Conservation (phyloP, 768 basidiomycete species). For the Daedaleopsis nitida region DNA sequence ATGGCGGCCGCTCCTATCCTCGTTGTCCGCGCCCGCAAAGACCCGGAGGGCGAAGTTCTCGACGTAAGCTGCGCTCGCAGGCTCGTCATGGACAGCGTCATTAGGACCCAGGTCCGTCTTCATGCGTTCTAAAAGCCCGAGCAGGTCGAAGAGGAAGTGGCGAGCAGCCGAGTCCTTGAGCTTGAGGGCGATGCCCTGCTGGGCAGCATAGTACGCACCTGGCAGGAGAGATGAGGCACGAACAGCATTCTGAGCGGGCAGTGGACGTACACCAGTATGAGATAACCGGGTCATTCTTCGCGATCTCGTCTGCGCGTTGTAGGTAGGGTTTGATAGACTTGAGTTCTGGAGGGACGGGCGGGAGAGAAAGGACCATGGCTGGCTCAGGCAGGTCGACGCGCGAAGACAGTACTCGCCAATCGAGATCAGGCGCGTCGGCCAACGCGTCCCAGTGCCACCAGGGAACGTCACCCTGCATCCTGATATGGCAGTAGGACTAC, state of each 20-base stretch:
- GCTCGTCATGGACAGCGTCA: conserved; percentile 83
- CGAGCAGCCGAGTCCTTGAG: conserved; percentile 65
- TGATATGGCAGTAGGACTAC: conserved; percentile 5
- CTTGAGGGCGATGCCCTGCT: conserved; percentile 79
- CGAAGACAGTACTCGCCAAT: conserved; percentile 4
- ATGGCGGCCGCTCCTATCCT: conserved; percentile 78
- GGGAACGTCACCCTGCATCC: conserved; percentile 8
- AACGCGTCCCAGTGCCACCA: background rate
- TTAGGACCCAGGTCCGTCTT: conserved; percentile 73
- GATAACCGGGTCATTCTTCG: conserved; percentile 79
- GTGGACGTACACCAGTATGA: conserved; percentile 89
- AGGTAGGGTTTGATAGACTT: conserved; percentile 77
- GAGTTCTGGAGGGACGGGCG: conserved; percentile 60
- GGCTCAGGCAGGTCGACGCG: background rate
- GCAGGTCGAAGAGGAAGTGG: conserved; percentile 69
- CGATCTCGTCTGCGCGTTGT: conserved; percentile 89
- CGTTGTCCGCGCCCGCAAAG: conserved; percentile 88
- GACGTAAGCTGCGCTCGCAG: conserved; percentile 83
- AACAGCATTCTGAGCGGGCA: background rate
- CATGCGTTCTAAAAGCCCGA: conserved; percentile 78
- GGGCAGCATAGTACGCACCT: conserved; percentile 93
- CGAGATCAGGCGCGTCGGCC: conserved; percentile 7
- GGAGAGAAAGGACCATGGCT: conserved; percentile 50
- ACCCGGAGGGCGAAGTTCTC: conserved; percentile 94
- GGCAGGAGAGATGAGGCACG: conserved; percentile 13